Conservation (phyloP, 345 rosid genomes). For the Eutrema heterophyllum region DNA sequence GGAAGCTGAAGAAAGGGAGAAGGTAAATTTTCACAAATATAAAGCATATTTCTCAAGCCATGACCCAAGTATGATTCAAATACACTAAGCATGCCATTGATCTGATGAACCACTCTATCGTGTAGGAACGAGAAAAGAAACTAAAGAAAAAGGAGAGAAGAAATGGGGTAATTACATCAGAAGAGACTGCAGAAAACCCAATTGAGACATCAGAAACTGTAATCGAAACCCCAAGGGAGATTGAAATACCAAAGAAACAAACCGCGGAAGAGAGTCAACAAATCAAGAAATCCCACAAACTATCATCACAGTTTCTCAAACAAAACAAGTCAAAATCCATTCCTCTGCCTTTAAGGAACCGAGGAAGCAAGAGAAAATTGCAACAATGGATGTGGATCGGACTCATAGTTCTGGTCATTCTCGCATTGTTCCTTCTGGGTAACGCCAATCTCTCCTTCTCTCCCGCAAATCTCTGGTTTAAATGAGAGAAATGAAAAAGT, state of each 20-base stretch:
- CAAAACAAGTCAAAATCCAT: constrained; percentile 53
- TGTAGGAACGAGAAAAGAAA: constrained; percentile 81
- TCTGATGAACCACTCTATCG: not conserved
- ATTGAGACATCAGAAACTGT: constrained; percentile 28
- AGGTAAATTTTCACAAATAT: constrained; percentile 37
- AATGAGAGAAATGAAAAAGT: constrained; percentile 12
- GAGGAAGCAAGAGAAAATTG: constrained; percentile 60
- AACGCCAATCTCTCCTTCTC: constrained; percentile 40
- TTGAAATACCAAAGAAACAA: constrained; percentile 22
- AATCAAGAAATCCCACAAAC: constrained; percentile 45
- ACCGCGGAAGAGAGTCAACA: constrained; percentile 36
- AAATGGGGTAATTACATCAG: constrained; percentile 28
- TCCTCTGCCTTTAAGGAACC: constrained; percentile 65
- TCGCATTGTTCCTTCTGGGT: constrained; percentile 57
- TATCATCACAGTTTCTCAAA: constrained; percentile 45
- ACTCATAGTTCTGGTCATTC: constrained; percentile 24
- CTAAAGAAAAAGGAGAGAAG: constrained; percentile 68
- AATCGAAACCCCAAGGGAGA: constrained; percentile 34
- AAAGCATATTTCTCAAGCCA: not conserved
- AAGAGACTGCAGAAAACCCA: constrained; percentile 27
- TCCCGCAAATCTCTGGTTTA: constrained; percentile 27
- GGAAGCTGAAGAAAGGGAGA: constrained; percentile 77
- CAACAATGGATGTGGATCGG: constrained; percentile 78
- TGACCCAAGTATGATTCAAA: not conserved
- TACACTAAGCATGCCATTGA: not conserved